Conservation (phyloP, 2,329 filamentous ascomycete species). For the Aspergillus sp. region DNA sequence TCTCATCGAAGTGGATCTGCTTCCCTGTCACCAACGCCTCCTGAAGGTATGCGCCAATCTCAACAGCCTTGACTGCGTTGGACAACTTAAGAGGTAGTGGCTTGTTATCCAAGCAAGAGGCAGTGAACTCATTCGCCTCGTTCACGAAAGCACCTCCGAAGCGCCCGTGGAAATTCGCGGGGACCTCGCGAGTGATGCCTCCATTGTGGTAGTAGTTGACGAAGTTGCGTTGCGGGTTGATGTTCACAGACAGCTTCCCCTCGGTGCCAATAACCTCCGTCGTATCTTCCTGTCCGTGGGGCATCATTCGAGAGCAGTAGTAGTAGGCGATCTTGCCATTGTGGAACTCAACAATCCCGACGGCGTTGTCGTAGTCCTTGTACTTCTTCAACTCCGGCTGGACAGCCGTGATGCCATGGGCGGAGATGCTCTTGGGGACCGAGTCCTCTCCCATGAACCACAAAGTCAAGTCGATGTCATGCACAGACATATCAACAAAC, state of each 20-base stretch:
- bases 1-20: constrained; percentile 61
- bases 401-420: constrained; percentile 60
- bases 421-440: constrained; percentile 57
- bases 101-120: constrained; percentile 58
- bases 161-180: constrained; percentile 62
- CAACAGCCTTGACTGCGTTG: constrained; percentile 59
- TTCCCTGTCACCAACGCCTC: constrained; percentile 56
- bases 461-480: constrained; percentile 66
- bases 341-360: constrained; percentile 66
- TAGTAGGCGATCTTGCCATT: constrained; percentile 65
- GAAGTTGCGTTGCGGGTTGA: constrained; percentile 57
- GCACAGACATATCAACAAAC: constrained; percentile 69
- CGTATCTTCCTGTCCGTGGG: constrained; percentile 65
- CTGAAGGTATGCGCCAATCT: constrained; percentile 61
- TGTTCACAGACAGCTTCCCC: constrained; percentile 65
- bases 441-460: constrained; percentile 63
- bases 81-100: constrained; percentile 58
- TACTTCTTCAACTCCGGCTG: constrained; percentile 58
- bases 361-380: constrained; percentile 63
- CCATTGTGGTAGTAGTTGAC: constrained; percentile 57
- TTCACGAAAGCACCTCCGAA: constrained; percentile 66
- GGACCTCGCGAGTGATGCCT: constrained; percentile 62
- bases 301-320: constrained; percentile 66
- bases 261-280: constrained; percentile 68
- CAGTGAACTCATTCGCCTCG: constrained; percentile 66